Base-by-base conservation (phyloP, 345 rosid species). In the Pistacia vera region DNA sequence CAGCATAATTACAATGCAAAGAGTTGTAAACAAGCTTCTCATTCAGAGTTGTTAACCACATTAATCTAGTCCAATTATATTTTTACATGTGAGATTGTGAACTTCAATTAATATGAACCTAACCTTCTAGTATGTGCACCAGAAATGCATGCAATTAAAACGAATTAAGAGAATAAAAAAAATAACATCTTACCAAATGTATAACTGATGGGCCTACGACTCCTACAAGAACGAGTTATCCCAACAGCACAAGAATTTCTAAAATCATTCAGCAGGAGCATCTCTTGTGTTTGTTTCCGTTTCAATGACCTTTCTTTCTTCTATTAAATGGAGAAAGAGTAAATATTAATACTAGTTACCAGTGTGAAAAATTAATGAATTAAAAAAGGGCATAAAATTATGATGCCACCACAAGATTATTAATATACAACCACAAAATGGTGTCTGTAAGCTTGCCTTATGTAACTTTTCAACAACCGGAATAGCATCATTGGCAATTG, bases 261-360 rank as follows among this genome's bases (percentile, higher is more conserved):
- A 38, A 75, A 79, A 66, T 69, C 84, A 80, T 67, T 85, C 63
- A 63, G 17, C 35, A 87, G 81, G 35, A 78, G 83, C 86, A 54
- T 86, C 78, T 88, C 92, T 81, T 87, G 85, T 83, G 81, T 88
- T 81, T 83, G 76, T 82, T 86, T 89, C 72, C 60, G 81, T 74
- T 88, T 89, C 41, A 89, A 75, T 54, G 82, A 89, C 81, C 87
- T 86, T 73, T 94, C 93, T 82, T 89, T 92, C 72, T 85, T 92
- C 97, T 92, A 82, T 80, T 71, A 78, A 75, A 54, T 63, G 49
- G 20, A 71, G 66, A 25, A 20, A 38, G 61, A 78, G 61, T 55
- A 64, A 22, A 10, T 65, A 54, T 68, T 57, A 74, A 13, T n/a
- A 63, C 63, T 51, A 33, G 46, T 69, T 56, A 59, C 35, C 20